Conservation (phyloP, 768 basidiomycete genomes). For the Suillus ampliporus region DNA sequence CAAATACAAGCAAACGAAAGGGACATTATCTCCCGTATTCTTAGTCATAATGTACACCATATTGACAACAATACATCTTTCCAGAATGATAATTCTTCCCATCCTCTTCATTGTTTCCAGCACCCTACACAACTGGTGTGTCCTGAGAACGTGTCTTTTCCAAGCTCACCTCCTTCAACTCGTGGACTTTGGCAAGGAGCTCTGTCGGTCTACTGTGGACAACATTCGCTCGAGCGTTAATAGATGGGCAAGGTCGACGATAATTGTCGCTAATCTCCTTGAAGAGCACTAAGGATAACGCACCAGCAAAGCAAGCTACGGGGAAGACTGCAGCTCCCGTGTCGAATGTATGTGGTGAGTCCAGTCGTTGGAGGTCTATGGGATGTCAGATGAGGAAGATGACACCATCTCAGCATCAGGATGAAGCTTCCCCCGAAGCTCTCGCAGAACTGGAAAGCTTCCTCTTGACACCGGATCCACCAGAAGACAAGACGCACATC, state of each 20-base stretch:
- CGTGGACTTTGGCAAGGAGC: constrained; percentile 25
- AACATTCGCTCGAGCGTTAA: constrained; percentile 18
- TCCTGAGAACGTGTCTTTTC: constrained; percentile 72
- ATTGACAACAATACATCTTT: constrained; percentile 3
- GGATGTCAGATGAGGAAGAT: constrained; percentile 41
- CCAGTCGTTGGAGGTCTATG: constrained; percentile 41
- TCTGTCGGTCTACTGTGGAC: constrained; percentile 20
- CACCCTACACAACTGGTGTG: constrained; percentile 78
- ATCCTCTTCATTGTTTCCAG: constrained; percentile 71
- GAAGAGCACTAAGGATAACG: constrained; percentile 24
- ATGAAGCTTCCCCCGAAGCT: constrained; percentile 57
- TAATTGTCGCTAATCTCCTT: constrained; percentile 30
- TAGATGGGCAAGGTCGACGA: constrained; percentile 23
- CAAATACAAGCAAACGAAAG: no score
- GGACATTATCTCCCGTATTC: constrained; percentile 54
- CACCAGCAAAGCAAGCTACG: neutral
- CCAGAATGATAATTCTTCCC: constrained; percentile 60
- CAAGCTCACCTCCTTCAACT: constrained; percentile 27
- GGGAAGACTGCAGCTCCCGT: neutral
- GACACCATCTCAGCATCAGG: constrained; percentile 50
- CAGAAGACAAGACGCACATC: constrained; percentile 59
- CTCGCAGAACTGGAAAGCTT: constrained; percentile 75
- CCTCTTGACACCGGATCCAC: constrained; percentile 65
- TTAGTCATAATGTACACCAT: constrained; percentile 63
- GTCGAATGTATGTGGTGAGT: constrained; percentile 9